Evolutionary conservation across 2,329 filamentous ascomycete species (phyloP).

Genomic region (Phyllosticta capitalensis): DNA sequence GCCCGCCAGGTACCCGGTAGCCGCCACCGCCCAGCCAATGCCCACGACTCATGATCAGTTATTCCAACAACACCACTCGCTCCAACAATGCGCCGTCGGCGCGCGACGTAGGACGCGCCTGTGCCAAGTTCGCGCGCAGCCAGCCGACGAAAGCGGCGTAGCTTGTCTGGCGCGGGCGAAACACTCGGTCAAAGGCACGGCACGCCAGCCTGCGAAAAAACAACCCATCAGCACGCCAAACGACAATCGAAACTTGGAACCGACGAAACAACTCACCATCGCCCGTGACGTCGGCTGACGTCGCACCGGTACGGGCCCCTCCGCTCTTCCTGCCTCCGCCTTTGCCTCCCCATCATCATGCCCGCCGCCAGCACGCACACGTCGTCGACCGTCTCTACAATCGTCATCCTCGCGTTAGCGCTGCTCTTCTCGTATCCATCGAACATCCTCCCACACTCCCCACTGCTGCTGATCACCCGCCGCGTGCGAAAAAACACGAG

Average conservation of each 20-base stretch:
- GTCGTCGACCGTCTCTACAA: conserved; percentile 8
- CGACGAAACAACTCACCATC: conserved; percentile 8
- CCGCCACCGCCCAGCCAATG: too few relatives aligned
- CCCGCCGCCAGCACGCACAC: conserved; percentile 3
- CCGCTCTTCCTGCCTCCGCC: not conserved
- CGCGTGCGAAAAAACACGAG: conserved; percentile 9
- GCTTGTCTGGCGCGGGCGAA: conserved; percentile 61
- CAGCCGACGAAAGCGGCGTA: conserved; percentile 58
- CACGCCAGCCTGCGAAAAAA: conserved; percentile 60
- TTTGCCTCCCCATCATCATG: conserved; percentile 7
- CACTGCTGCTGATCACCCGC: conserved; percentile 5
- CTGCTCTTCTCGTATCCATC: conserved; percentile 1
- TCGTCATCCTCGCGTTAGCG: not conserved
- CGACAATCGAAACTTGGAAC: not conserved
- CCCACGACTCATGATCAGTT: too few relatives aligned
- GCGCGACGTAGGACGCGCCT: not conserved
- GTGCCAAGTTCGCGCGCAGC: conserved; percentile 37
- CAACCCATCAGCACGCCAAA: too few relatives aligned
- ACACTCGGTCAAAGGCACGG: conserved; percentile 58
- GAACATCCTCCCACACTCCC: conserved; percentile 4
- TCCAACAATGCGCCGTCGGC: not conserved
- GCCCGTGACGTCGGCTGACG: conserved; percentile 9
- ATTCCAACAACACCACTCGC: too few relatives aligned
- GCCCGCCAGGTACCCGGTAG: too few relatives aligned
- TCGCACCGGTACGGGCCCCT: conserved; percentile 3